phyloP scores from a whole-genome alignment of 495 filamentous ascomycete species.

The Neurospora intermedia region DNA sequence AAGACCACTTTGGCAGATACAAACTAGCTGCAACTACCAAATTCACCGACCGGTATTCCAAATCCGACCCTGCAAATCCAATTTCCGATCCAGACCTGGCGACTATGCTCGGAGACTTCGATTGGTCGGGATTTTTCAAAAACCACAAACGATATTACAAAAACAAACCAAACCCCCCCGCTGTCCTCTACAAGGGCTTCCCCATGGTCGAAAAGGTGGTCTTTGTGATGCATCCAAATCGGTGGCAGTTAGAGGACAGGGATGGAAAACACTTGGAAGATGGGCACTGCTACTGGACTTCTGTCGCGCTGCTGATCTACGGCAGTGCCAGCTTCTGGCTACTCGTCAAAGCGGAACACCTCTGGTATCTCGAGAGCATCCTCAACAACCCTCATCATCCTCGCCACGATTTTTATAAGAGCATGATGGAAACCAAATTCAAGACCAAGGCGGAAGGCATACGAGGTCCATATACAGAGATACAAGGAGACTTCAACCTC shows the following conservation, averaged over 20 bases:
- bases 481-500: conserved; percentile 2
- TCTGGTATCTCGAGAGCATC: conserved; percentile 7
- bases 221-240: conserved; percentile 14
- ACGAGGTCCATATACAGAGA: neutral
- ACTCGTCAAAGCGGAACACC: conserved; percentile 21
- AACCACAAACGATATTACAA: neutral
- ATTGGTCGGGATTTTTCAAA: neutral
- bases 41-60: neutral
- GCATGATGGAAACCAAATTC: neutral
- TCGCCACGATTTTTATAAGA: conserved; percentile 11
- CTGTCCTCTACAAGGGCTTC: conserved; percentile 3
- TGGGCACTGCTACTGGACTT: conserved; percentile 13
- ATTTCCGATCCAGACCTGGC: neutral
- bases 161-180: neutral
- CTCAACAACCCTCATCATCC: conserved; percentile 11
- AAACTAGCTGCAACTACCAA: neutral
- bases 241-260: neutral
- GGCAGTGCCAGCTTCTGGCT: conserved; percentile 14
- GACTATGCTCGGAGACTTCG: neutral
- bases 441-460: neutral
- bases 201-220: conserved; percentile 14
- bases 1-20: neutral
- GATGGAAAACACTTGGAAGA: conserved; percentile 1
- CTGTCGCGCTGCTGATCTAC: conserved; percentile 11
- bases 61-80: neutral